Evolutionary conservation across 495 filamentous ascomycete genomes (phyloP).

Genomic region (Podospora conica): DNA sequence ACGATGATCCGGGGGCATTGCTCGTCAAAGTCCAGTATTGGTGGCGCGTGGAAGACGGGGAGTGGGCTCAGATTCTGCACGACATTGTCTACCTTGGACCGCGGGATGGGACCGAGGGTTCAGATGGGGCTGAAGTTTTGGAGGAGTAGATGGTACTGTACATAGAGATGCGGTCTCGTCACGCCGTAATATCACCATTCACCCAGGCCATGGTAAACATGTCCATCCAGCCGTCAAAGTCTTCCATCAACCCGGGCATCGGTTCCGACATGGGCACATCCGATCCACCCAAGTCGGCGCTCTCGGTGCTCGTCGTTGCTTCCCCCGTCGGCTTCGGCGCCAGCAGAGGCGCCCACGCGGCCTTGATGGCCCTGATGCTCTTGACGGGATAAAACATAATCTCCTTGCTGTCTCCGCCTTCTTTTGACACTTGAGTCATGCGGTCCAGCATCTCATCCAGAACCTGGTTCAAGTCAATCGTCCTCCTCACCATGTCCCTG

Average conservation of each 20-base stretch:
- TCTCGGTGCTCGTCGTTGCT: neutral
- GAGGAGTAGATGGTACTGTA: neutral
- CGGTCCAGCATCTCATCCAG: conserved; percentile 20
- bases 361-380: neutral
- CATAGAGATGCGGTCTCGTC: neutral
- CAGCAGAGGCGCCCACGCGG: neutral
- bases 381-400: neutral
- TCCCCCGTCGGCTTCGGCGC: neutral
- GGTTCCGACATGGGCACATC: neutral
- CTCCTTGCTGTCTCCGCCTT: neutral
- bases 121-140: neutral
- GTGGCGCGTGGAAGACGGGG: conserved; percentile 20
- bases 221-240: neutral
- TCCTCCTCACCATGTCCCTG: conserved; percentile 13
- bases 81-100: conserved; percentile 22
- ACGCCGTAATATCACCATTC: neutral
- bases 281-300: neutral
- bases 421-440: conserved; percentile 8
- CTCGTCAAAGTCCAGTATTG: conserved; percentile 22
- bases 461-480: conserved; percentile 21
- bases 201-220: neutral
- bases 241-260: neutral
- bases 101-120: conserved; percentile 19
- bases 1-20: neutral
- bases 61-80: conserved; percentile 21